phyloP scores from a whole-genome alignment of 2,329 filamentous ascomycete genomes.

The Aspergillus piperis region DNA sequence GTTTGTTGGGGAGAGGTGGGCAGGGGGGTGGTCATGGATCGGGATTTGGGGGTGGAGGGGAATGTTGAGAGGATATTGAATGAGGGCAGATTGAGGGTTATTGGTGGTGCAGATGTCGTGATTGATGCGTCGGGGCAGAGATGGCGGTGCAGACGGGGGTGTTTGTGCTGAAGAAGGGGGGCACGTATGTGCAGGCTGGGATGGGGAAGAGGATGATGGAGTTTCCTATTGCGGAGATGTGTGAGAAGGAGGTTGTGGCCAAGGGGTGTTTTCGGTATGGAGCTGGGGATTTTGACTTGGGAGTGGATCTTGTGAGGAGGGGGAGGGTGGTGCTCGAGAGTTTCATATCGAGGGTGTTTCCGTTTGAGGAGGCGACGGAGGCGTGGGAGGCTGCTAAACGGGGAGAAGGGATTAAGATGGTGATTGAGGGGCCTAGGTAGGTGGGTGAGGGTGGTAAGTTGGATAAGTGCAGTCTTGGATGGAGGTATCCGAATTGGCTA shows the following conservation, averaged over 20 bases:
- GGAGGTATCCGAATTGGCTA: too few relatives aligned
- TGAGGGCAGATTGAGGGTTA: background rate
- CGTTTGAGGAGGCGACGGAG: slow-evolving; percentile 32
- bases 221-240: slow-evolving; percentile 36
- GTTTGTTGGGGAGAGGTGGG: background rate
- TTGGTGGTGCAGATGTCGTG: slow-evolving; percentile 23
- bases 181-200: slow-evolving; percentile 33
- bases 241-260: slow-evolving; percentile 33
- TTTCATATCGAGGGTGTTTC: slow-evolving; percentile 30
- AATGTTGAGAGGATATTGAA: background rate
- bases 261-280: slow-evolving; percentile 33
- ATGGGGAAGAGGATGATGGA: slow-evolving; percentile 39
- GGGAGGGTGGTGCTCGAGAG: slow-evolving; percentile 28
- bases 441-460: too few relatives aligned
- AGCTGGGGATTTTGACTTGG: slow-evolving; percentile 32
- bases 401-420: slow-evolving; percentile 10
- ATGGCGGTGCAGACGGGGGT: slow-evolving; percentile 47
- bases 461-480: too few relatives aligned
- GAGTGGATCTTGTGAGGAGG: slow-evolving; percentile 38
- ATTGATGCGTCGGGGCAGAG: slow-evolving; percentile 44
- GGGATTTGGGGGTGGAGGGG: background rate
- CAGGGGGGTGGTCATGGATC: background rate
- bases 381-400: slow-evolving; percentile 29
- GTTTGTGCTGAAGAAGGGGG: slow-evolving; percentile 30
- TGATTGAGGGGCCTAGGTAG: background rate